Base-by-base conservation (phyloP, 257 asterid genomes). In the Scutellaria minor region DNA sequence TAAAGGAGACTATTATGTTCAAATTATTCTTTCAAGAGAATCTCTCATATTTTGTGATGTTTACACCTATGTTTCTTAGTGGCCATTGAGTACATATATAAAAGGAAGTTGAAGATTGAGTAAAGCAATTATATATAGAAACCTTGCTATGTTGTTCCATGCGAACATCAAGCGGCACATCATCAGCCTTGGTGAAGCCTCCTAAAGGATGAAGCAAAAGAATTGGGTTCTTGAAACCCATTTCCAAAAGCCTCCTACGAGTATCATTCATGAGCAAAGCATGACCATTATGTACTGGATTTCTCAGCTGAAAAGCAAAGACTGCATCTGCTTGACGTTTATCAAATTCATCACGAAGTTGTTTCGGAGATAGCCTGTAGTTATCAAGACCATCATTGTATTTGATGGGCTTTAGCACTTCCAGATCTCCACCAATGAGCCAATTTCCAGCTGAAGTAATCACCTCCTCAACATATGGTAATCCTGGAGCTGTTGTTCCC, bases 131-230 rank as follows among this genome's bases (percentile, higher is more conserved):
- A 35, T 22, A 8, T 47, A 63, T n/a, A 68, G 24, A 41, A 47
- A 91, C 97, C 97, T 91, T 89, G 86, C 89, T 85, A 77, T 91
- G 97, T 74, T 91, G 97, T 78, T 88, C 95, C 96, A 91, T 89
- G 42, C 96, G 95, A 80, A 88, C 90, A 66, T 85, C 89, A 24
- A 91, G 89, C 8, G 97, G 97, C 59, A 91, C 97, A 64, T 91
- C 96, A 48, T 91, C 97, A 35, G 85, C 97, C 85, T 91, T 91
- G 0, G 94, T 87, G 78, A 77, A 91, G 45, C 97, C 96, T 54
- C 97, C 96, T 66, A 91, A 74, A 47, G 97, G 97, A 73, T 91
- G 97, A 68, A 91, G 97, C 90, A 91, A 80, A 9, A 91, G 96
- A 74, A 91, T 85, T 13, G 97, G 97, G 80, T 91, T 91, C 79